Base-by-base conservation (phyloP, 345 rosid species). In the Bruguiera parviflora region DNA sequence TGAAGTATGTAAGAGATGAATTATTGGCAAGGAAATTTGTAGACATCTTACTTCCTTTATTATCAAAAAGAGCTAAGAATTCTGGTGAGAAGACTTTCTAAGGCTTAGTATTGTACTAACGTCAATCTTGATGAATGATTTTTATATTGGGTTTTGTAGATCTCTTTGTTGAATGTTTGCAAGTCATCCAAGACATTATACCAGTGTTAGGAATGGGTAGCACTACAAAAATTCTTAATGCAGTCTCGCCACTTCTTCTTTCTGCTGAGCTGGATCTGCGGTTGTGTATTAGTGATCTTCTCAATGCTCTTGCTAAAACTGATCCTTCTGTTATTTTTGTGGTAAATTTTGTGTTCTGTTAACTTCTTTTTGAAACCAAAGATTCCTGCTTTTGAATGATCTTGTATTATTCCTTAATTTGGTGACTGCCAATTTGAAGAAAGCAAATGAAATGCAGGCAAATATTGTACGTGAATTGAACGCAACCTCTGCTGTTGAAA, bases 11-110 rank as follows among this genome's bases (percentile, higher is more conserved):
- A 58, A 65, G 71, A 58, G 89, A 88, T 80, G 76, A 78, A 22
- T 71, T 77, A 46, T 58, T 71, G 25, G 95, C 82, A 28, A 76
- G 69, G 73, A 83, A 82, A 72, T 85, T 90, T 79, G 66, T 90
- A 78, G 96, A 90, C 72, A 68, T 90, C 77, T 78, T 88, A 75
- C 89, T 95, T 59, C 84, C 89, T 58, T 79, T 87, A 76, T 64
- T 95, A 61, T 78, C 84, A 28, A 86, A 77, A 66, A 78, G 80
- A 67, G 77, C 64, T 32, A 81, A 79, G 73, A 78, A 82, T 80
- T 76, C 87, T 67, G 98, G 99, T 92, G 82, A 79, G 82, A 55
- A 20, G 63, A 35, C 27, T 39, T 62, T 33, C 39, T 13, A 43
- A 43, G 49, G 19, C 49, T 43, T 43, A 15, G 4, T 43, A 43